These are phyloP conservation scores for Ogataea nitratoaversa DNA, from an alignment of 805 yeast species.

Conservation along the genomic window DNA sequence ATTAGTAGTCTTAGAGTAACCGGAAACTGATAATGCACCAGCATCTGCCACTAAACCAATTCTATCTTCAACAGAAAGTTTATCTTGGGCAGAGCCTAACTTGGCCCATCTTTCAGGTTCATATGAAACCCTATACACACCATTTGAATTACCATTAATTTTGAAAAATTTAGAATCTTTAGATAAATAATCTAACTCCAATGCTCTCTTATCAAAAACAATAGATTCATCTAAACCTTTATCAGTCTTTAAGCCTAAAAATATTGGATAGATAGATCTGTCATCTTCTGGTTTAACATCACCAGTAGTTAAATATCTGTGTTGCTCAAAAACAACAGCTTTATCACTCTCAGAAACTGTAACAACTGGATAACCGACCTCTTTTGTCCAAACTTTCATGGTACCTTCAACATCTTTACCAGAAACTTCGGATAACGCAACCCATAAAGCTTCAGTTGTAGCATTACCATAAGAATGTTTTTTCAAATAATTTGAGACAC, in stretches of 20 bases:
- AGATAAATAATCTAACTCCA: conserved; percentile 10
- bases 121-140: conserved; percentile 53
- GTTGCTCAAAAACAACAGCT: conserved; percentile 41
- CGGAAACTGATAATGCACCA: conserved; percentile 47
- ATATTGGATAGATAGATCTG: conserved; percentile 55
- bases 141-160: conserved; percentile 47
- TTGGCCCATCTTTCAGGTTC: conserved; percentile 36
- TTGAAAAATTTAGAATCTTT: conserved; percentile 35
- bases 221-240: conserved; percentile 26
- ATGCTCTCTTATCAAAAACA: conserved; percentile 24
- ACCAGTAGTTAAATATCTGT: conserved; percentile 62
- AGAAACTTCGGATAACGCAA: conserved; percentile 56
- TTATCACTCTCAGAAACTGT: conserved; percentile 40
- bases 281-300: conserved; percentile 63
- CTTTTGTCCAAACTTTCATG: conserved; percentile 70
- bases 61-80: conserved; percentile 43
- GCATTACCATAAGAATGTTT: conserved; percentile 66
- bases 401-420: conserved; percentile 59
- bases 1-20: conserved; percentile 39
- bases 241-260: conserved; percentile 34
- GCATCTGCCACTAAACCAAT: conserved; percentile 56
- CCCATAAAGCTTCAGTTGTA: conserved; percentile 69
- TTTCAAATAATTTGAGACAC: conserved; percentile 67
- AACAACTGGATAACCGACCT: conserved; percentile 72
- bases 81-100: conserved; percentile 35